phyloP scores from a whole-genome alignment of 768 basidiomycete species.

The Amyloporia xantha region DNA sequence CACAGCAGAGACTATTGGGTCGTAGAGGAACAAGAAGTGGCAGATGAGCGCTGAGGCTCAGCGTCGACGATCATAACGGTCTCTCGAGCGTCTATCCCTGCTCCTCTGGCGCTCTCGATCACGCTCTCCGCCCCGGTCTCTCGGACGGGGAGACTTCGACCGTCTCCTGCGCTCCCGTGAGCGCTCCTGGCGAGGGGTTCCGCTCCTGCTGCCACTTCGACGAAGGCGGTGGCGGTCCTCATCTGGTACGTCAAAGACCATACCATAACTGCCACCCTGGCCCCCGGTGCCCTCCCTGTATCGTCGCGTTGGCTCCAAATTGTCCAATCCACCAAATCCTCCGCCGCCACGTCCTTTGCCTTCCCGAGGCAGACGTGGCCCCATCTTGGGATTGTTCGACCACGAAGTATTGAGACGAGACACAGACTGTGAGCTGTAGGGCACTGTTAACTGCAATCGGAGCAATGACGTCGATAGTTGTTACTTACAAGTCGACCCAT shows the following conservation, averaged over 20 bases:
- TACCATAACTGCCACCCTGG: slow-evolving; percentile 46
- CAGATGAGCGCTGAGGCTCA: slow-evolving; percentile 1
- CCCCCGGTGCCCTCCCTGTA: slow-evolving; percentile 46
- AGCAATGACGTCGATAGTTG: slow-evolving; percentile 5
- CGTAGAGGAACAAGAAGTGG: not conserved
- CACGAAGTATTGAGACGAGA: slow-evolving; percentile 76
- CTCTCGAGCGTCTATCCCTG: slow-evolving; percentile 16
- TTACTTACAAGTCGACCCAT: slow-evolving; percentile 96
- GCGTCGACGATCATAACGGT: slow-evolving; percentile 12
- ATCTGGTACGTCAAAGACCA: slow-evolving; percentile 77
- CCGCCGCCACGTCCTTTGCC: slow-evolving; percentile 26
- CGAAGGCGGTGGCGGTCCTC: slow-evolving; percentile 29
- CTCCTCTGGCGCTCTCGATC: slow-evolving; percentile 26
- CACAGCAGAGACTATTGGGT: not conserved
- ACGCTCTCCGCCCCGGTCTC: slow-evolving; percentile 10
- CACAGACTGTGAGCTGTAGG: slow-evolving; percentile 83
- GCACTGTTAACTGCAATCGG: slow-evolving; percentile 6
- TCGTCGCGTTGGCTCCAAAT: slow-evolving; percentile 64
- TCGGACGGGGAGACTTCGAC: slow-evolving; percentile 18
- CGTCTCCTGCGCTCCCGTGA: slow-evolving; percentile 19
- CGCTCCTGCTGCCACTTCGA: slow-evolving; percentile 47
- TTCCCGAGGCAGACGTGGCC: slow-evolving; percentile 28
- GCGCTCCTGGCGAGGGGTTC: slow-evolving; percentile 21
- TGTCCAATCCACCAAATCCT: slow-evolving; percentile 66
- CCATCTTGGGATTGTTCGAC: slow-evolving; percentile 70